Base-by-base conservation (phyloP, 2,329 filamentous ascomycete genomes). In the Fragosphaeria purpurea region DNA sequence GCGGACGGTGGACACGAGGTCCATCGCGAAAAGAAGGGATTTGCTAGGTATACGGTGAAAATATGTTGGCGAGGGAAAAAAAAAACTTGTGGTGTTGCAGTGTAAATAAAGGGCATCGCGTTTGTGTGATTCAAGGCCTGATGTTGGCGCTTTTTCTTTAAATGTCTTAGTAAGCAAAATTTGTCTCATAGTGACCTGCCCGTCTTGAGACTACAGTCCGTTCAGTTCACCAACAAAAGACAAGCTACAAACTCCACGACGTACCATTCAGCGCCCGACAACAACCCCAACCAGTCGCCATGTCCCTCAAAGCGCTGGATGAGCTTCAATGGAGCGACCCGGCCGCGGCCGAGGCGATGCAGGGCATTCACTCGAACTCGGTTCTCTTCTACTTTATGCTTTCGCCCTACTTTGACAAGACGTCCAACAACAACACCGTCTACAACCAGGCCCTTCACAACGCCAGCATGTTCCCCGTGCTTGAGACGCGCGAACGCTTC, bases 1-100 rank as follows among this genome's bases (percentile, higher is more conserved):
- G 62, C 90, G 88, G 55, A 98, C 85, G 41, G 86, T 88, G 53
- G 90, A 87, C 50, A 97, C 81, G 50, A 98, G 79, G 76, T 98
- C 93, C 93, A 98, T 96, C 51, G 53, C 40, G 10, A 22, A 22
- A 22, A 22, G 22, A 22, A 22, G 22, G 22, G 22, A 22, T 22
- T 22, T 22, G 22, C 22, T 2, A 22, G 22, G 22, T 22, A 22
- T 22, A 22, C 22, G 22, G 22, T 22, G 22, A 3, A 22, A 22
- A 22, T 22, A 22, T 3, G 22, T 22, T 22, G 22, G 22, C 22
- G 22, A 22, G 22, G 22, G 3, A 22, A 22, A 22, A 22, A 22
- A 22, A 22, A 22, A 22, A 22, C 22, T 2, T 37, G 38, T 35
- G 50, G 46, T 31, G 39, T 35, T 22, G 22, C 22, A 22, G 22